Evolutionary conservation across 345 rosid species (phyloP), one percentile per base, ranked within the genome.

Genomic region (Citrus glauca): DNA sequence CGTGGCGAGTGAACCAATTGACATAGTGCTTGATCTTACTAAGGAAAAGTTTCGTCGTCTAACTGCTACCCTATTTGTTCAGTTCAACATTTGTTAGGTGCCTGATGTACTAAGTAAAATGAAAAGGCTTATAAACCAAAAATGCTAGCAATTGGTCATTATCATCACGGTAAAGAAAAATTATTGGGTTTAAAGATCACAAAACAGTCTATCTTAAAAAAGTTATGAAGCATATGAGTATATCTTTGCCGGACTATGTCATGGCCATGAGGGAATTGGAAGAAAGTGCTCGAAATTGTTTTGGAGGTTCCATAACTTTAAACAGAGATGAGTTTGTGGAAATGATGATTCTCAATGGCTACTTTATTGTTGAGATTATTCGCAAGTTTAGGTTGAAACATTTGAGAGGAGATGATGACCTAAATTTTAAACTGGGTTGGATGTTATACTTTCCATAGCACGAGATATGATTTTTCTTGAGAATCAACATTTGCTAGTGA

Each of bases 321-420:
- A 4, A 7, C 19, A 0, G 14, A 1, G 72, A 83, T n/a, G 69
- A 75, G 2, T 81, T 85, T 35, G 63, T 79, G 11, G 59, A 81
- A 68, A 79, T 84, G 85, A 19, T 82, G 85, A 74, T 84, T 5
- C 77, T 87, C 55, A 85, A 84, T 53, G 82, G 76, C 0, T 81
- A 70, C 63, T 77, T 77, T 30, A 69, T 82, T 20, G 42, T 72
- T 22, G 78, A 80, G 69, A 13, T 71, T 20, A 30, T 69, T 11
- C 57, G 35, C 6, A 50, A 33, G 74, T 61, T 72, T 9, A 2
- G 9, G 2, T 38, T 38, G 3, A 7, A 2, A 42, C 22, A 9
- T 33, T 50, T n/a, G 1, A 35, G 37, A 35, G 37, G 37, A 35
- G 37, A 35, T 5, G 7, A 35, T 35, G 37, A 6, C 37, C 37